These are phyloP conservation scores for Dunaliella primolecta DNA, from an alignment of 139 green algal species.

Conservation along the genomic window DNA sequence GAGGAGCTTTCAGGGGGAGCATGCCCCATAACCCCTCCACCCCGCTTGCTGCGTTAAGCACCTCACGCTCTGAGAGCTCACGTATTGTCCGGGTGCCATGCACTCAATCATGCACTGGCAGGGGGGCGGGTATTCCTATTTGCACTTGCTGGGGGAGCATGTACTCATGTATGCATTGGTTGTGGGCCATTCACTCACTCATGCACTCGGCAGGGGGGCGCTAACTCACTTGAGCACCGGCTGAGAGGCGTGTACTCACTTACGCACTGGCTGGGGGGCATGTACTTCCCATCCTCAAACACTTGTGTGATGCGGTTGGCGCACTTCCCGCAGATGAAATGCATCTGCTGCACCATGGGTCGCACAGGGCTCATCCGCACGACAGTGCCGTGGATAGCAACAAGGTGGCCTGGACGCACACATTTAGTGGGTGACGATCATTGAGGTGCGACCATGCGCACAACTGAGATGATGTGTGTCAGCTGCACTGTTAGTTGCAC, in stretches of 20 bases:
- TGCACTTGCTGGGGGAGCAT: slow-evolving; percentile 55
- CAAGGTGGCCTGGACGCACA: slow-evolving; percentile 59
- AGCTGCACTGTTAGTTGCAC: too few species aligned
- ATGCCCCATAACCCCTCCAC: too few species aligned
- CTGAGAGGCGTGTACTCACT: too few species aligned
- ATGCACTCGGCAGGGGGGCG: background rate
- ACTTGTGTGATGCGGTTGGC: slow-evolving; percentile 3
- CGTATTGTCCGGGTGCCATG: too few species aligned
- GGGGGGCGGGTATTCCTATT: slow-evolving; percentile 1
- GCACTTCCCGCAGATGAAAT: slow-evolving; percentile 81
- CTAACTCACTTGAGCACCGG: too few species aligned
- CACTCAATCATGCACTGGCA: background rate
- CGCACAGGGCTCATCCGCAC: slow-evolving; percentile 60
- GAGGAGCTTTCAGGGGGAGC: too few species aligned
- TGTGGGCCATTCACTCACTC: too few species aligned
- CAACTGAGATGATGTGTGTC: too few species aligned
- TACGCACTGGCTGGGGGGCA: slow-evolving; percentile 53
- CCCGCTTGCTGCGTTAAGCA: too few species aligned
- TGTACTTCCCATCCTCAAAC: slow-evolving; percentile 56
- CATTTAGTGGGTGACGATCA: background rate
- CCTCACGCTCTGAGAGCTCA: too few species aligned
- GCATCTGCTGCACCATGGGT: slow-evolving; percentile 65
- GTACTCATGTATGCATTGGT: too few species aligned
- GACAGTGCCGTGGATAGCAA: slow-evolving; percentile 76
- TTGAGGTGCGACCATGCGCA: background rate